Evolutionary conservation across 2,329 filamentous ascomycete genomes (phyloP).

Genomic region (Epichloe gansuensis): DNA sequence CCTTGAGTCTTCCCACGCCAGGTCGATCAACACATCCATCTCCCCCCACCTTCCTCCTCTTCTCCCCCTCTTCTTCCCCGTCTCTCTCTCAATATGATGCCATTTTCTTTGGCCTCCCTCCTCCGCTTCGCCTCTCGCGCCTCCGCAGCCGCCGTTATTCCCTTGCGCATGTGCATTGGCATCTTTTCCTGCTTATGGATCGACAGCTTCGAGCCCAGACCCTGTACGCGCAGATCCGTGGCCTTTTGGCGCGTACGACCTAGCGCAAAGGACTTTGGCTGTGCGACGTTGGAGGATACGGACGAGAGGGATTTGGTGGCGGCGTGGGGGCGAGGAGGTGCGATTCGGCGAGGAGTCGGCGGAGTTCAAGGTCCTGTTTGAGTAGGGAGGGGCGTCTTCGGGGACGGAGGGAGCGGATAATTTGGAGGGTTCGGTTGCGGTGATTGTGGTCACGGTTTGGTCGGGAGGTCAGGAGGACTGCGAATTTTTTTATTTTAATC

Average conservation of each 20-base stretch:
- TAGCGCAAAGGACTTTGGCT: slow-evolving; percentile 32
- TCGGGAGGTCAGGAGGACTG: slow-evolving; percentile 39
- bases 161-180: slow-evolving; percentile 77
- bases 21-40: slow-evolving; percentile 61
- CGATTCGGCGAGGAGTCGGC: slow-evolving; percentile 82
- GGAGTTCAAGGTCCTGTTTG: slow-evolving; percentile 84
- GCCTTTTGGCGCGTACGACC: slow-evolving; percentile 72
- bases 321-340: slow-evolving; percentile 56
- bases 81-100: slow-evolving; percentile 62
- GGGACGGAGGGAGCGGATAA: slow-evolving; percentile 22
- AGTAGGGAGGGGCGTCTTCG: slow-evolving; percentile 57
- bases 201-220: slow-evolving; percentile 65
- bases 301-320: slow-evolving; percentile 33
- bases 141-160: slow-evolving; percentile 59
- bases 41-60: slow-evolving; percentile 22
- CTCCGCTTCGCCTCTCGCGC: slow-evolving; percentile 59
- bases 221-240: slow-evolving; percentile 70
- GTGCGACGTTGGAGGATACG: slow-evolving; percentile 24
- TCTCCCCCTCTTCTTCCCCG: slow-evolving; percentile 26
- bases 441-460: slow-evolving; percentile 13
- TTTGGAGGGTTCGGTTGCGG: slow-evolving; percentile 5
- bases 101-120: slow-evolving; percentile 76
- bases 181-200: slow-evolving; percentile 72
- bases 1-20: slow-evolving; percentile 66
- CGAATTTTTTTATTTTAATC: neutral